A percentile compares a stretch with the other conserved stretches of the same genome.
These are phyloP conservation scores for Acanthamoeba sp. DNA, from an alignment of 208 protist species.

Conservation along the genomic window DNA sequence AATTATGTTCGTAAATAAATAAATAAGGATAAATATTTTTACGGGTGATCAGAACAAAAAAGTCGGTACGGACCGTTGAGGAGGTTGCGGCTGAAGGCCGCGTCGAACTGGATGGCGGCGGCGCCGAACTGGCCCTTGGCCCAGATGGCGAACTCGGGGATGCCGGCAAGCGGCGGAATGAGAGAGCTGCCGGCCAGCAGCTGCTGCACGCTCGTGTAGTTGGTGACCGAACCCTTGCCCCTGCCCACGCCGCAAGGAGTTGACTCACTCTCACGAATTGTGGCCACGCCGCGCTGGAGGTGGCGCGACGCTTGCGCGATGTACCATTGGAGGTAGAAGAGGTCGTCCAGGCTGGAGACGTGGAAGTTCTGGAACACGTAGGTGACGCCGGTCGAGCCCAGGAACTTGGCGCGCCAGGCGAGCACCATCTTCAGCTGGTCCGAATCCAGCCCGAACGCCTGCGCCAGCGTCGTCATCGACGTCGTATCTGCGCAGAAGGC, in stretches of 20 bases:
- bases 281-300: too few relatives aligned
- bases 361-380: neutral
- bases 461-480: neutral
- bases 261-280: too few relatives aligned
- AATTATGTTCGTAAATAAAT: neutral
- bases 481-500: neutral
- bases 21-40: neutral
- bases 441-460: neutral
- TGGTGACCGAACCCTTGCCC: conserved; percentile 6
- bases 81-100: neutral
- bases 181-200: conserved; percentile 3
- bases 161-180: conserved; percentile 38
- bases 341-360: conserved; percentile 14
- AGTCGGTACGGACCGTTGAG: too few relatives aligned
- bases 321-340: conserved; percentile 64
- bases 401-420: conserved; percentile 8
- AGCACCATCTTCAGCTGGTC: conserved; percentile 25
- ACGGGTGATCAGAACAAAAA: too few relatives aligned
- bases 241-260: too few relatives aligned
- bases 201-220: conserved; percentile 1
- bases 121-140: neutral
- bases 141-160: conserved; percentile 68
- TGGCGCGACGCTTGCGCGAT: too few relatives aligned
- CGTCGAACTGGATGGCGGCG: neutral
- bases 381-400: neutral